phyloP scores from a whole-genome alignment of 148 eudicot genomes.

The Rhododendron simsii region DNA sequence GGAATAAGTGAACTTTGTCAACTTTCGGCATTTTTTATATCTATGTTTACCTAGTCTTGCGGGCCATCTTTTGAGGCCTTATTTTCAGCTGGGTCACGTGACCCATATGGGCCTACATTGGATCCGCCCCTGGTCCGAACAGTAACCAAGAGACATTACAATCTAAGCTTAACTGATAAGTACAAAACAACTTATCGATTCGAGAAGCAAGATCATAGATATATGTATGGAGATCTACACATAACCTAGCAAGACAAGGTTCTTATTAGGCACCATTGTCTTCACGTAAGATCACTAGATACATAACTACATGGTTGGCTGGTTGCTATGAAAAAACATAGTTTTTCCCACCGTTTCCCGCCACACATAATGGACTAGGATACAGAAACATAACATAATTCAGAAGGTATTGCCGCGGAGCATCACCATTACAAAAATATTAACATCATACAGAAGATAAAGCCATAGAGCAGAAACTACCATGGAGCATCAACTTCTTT shows the following conservation, averaged over 20 bases:
- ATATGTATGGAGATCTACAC: background rate
- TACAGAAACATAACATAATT: background rate
- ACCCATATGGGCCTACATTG: too few relatives aligned
- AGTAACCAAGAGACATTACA: background rate
- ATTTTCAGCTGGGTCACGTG: too few relatives aligned
- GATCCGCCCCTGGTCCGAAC: too few relatives aligned
- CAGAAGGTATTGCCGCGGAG: background rate
- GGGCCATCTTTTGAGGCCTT: too few relatives aligned
- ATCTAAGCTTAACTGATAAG: background rate
- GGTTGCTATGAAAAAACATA: background rate
- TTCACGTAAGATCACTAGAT: background rate
- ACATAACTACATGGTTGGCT: background rate
- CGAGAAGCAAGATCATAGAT: background rate
- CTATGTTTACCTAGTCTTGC: too few relatives aligned
- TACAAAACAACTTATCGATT: too few relatives aligned
- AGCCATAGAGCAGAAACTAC: constrained; percentile 21
- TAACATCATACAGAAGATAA: background rate
- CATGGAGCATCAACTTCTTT: constrained; percentile 47
- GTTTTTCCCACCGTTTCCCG: background rate
- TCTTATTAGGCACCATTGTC: background rate
- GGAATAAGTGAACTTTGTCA: too few relatives aligned
- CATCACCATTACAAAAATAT: too few relatives aligned
- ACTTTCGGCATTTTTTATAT: too few relatives aligned
- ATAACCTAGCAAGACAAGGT: background rate
- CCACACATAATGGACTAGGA: too few relatives aligned